These are phyloP conservation scores for Solanum tarijense DNA, from an alignment of 257 asterid species.

Conservation along the genomic window DNA sequence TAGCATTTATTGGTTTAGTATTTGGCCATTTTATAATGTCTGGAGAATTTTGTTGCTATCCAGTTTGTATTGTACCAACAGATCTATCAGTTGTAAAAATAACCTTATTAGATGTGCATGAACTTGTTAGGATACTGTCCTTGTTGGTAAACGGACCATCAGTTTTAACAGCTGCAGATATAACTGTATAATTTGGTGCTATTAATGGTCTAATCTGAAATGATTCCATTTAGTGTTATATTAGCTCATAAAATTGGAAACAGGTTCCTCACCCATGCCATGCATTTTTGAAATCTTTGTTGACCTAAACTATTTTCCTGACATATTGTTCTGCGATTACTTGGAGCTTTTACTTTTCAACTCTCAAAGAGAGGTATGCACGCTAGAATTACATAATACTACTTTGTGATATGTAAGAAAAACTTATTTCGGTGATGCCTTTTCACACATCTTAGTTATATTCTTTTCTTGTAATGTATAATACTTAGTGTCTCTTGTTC, in stretches of 20 bases:
- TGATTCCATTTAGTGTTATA: neutral
- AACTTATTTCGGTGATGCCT: neutral
- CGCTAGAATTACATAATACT: neutral
- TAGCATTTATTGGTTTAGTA: neutral
- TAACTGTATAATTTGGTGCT: neutral
- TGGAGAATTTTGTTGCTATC: neutral
- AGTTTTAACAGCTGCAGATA: neutral
- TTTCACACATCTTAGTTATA: neutral
- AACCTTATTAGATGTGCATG: neutral
- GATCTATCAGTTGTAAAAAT: neutral
- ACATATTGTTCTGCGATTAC: neutral
- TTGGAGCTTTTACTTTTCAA: neutral
- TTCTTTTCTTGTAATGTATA: neutral
- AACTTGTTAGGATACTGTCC: neutral
- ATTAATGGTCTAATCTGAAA: neutral
- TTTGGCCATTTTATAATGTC: neutral
- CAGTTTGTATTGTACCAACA: neutral
- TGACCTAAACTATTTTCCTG: neutral
- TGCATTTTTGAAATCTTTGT: neutral
- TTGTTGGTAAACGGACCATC: neutral
- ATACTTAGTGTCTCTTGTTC: neutral
- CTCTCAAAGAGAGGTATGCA: neutral
- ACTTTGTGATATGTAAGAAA: neutral
- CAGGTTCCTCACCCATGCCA: neutral
- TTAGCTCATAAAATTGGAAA: neutral